A percentile compares a stretch with the other conserved stretches of the same genome.
Evolutionary conservation across 345 rosid species (phyloP).

Genomic region (Citrus trifoliata): DNA sequence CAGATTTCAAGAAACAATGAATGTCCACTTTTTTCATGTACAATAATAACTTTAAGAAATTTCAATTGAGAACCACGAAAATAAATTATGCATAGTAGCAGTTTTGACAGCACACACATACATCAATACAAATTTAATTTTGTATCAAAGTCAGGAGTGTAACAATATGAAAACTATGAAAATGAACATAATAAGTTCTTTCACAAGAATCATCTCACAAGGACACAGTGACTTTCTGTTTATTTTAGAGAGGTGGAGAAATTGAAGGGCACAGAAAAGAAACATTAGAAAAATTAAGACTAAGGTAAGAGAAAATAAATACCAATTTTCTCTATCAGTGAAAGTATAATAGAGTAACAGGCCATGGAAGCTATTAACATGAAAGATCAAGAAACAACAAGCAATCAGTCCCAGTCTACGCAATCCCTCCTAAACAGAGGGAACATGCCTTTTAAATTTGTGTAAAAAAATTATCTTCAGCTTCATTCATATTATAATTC

Average conservation of each 20-base stretch:
- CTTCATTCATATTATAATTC: background rate
- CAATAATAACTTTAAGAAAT: background rate
- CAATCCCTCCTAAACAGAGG: background rate
- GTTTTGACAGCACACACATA: background rate
- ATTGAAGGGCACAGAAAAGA: background rate
- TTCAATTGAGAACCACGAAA: background rate
- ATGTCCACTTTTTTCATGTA: background rate
- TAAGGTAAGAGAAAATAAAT: background rate
- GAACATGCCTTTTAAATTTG: background rate
- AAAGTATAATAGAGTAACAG: background rate
- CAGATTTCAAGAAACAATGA: background rate
- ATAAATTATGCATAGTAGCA: background rate
- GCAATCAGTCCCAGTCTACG: background rate
- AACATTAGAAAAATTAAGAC: background rate
- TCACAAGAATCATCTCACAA: background rate
- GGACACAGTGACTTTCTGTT: no score
- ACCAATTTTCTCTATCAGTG: background rate
- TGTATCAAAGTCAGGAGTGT: background rate
- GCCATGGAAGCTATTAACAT: background rate
- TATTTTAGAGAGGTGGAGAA: background rate
- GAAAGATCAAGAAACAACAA: background rate
- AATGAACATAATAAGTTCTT: background rate
- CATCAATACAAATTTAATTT: background rate
- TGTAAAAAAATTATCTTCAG: background rate
- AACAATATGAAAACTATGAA: background rate